These are phyloP conservation scores for Hericium rajendrae DNA, from an alignment of 768 basidiomycete species.

Conservation along the genomic window DNA sequence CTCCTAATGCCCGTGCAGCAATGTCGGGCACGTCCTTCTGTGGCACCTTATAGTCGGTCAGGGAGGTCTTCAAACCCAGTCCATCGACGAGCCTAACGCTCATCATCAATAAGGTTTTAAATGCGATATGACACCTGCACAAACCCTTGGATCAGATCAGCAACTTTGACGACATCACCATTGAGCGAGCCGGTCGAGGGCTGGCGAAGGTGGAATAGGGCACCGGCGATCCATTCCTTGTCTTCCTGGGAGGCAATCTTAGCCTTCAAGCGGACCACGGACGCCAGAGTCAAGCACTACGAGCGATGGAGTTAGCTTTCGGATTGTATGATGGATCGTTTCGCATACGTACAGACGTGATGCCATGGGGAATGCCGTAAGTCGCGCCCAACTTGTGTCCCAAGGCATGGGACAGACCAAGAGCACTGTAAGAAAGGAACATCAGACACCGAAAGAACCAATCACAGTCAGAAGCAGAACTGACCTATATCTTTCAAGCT, in stretches of 20 bases:
- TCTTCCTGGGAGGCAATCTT: constrained; percentile 49
- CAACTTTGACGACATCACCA: constrained; percentile 48
- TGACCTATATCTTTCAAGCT: constrained; percentile 45
- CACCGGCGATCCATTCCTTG: constrained; percentile 47
- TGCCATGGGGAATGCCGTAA: constrained; percentile 73
- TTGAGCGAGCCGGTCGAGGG: constrained; percentile 56
- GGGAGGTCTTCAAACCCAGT: constrained; percentile 49
- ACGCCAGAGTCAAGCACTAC: constrained; percentile 64
- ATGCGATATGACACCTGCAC: constrained; percentile 12
- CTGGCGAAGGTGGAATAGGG: constrained; percentile 48
- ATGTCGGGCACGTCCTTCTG: constrained; percentile 42
- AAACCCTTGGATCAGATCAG: constrained; percentile 45
- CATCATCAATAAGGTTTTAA: not conserved
- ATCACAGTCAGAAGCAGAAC: not conserved
- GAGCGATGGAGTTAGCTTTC: not conserved
- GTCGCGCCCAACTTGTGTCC: constrained; percentile 66
- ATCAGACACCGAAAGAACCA: not conserved
- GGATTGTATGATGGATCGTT: too few relatives aligned
- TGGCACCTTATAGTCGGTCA: constrained; percentile 58
- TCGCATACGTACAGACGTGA: constrained; percentile 54
- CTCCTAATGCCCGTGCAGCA: constrained; percentile 39
- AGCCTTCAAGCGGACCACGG: constrained; percentile 51
- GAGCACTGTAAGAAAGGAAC: constrained; percentile 28
- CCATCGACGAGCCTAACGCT: constrained; percentile 42
- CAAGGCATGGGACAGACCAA: constrained; percentile 70